Conservation (phyloP, 2,329 filamentous ascomycete genomes). For the Fusarium pseudograminearum region DNA sequence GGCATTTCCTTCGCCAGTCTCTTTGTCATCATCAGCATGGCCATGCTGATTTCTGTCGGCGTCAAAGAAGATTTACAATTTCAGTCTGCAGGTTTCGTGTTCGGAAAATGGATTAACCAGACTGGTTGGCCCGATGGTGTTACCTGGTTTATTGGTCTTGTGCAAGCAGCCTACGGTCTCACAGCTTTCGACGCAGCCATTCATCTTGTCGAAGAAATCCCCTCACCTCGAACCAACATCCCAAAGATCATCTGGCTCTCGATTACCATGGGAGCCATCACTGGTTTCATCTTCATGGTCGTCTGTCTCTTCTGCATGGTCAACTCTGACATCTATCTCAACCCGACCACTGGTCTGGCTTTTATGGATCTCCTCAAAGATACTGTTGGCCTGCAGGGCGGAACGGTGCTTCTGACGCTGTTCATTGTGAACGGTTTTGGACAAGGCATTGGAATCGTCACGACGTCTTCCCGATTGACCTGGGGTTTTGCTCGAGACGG, state of each 20-base stretch:
- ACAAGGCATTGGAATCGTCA: constrained; percentile 64
- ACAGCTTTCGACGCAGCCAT: constrained; percentile 68
- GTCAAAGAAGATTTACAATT: constrained; percentile 58
- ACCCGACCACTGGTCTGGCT: constrained; percentile 57
- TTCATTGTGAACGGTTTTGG: constrained; percentile 69
- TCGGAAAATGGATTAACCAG: constrained; percentile 60
- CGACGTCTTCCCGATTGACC: constrained; percentile 63
- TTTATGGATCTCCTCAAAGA: constrained; percentile 62
- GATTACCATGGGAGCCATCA: constrained; percentile 61
- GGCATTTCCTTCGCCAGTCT: constrained; percentile 64
- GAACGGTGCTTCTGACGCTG: constrained; percentile 59
- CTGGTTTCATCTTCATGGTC: constrained; percentile 65
- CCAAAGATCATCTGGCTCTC: constrained; percentile 66
- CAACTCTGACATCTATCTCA: constrained; percentile 56
- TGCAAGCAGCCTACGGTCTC: constrained; percentile 66
- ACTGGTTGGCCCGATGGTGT: constrained; percentile 67
- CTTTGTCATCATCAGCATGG: constrained; percentile 64
- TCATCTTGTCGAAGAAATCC: constrained; percentile 69
- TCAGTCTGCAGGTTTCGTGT: constrained; percentile 64
- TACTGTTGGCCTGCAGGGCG: constrained; percentile 53
- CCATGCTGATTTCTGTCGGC: constrained; percentile 65
- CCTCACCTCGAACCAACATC: constrained; percentile 62
- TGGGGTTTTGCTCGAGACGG: constrained; percentile 68
- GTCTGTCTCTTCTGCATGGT: constrained; percentile 65
- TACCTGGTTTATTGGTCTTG: constrained; percentile 68